Percentiles rank a stretch among this genome's conserved stretches.
Evolutionary conservation across 2,329 filamentous ascomycete species (phyloP).

Genomic region (Aureobasidium sp.): DNA sequence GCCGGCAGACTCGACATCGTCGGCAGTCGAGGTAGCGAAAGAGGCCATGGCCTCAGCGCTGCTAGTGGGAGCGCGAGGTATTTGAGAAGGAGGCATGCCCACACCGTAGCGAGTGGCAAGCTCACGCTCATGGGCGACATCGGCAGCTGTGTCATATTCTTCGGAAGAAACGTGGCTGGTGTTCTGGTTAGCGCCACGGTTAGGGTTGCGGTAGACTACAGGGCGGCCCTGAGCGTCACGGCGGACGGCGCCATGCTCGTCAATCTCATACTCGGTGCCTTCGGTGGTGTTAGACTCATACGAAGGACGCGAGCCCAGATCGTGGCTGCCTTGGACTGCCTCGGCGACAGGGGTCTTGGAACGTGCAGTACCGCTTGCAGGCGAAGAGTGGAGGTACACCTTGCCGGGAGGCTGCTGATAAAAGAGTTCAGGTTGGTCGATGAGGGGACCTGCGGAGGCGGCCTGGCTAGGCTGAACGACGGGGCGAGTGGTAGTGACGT

Average conservation of each 20-base stretch:
- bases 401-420: constrained; percentile 40
- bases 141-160: constrained; percentile 49
- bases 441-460: neutral
- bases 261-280: constrained; percentile 65
- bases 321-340: constrained; percentile 20
- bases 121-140: constrained; percentile 43
- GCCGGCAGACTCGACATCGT: constrained; percentile 13
- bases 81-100: constrained; percentile 20
- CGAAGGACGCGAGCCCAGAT: constrained; percentile 37
- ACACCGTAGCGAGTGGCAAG: constrained; percentile 41
- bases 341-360: constrained; percentile 4
- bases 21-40: constrained; percentile 20
- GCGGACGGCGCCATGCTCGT: constrained; percentile 54
- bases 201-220: constrained; percentile 42
- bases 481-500: neutral
- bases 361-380: constrained; percentile 8
- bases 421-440: constrained; percentile 28
- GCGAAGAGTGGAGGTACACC: constrained; percentile 26
- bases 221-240: constrained; percentile 55
- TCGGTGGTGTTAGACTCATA: constrained; percentile 49
- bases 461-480: neutral
- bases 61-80: constrained; percentile 25
- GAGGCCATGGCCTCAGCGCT: constrained; percentile 29
- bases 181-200: neutral
- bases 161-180: constrained; percentile 39